Base-by-base conservation (phyloP, 2,329 filamentous ascomycete genomes). In the Cladosporium sp. region DNA sequence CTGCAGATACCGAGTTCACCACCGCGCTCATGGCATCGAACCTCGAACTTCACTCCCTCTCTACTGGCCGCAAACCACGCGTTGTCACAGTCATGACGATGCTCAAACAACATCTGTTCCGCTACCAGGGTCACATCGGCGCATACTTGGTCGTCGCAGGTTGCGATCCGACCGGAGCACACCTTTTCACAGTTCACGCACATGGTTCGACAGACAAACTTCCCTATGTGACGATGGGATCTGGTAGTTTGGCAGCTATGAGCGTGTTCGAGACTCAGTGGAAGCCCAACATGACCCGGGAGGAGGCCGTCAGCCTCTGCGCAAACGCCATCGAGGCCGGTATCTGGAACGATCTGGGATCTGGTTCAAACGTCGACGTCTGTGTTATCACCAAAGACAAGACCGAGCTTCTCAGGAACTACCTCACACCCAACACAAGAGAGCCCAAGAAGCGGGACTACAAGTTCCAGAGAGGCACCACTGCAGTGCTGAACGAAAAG, bases 21-120 rank as follows among this genome's bases (percentile, higher is more conserved):
- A 99, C 94, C 60, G 89, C 93, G 72, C 87, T 99, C 76, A 96
- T 97, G 80, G 97, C 92, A 70, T 99, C 94, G 64, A 94, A 97
- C 80, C 88, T 99, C 73, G 94, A 99, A 80, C 87, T 99, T 61
- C 94, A 99, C 81, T 85, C 93, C 56, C 88, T 99, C 69, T 97
- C 91, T 57, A 97, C 94, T 28, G 93, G 93, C 75, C 93, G 94
- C 74, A 91, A 94, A 77, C 93, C 94, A 60, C 91, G 94, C 73
- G 95, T 99, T 67, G 92, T 97, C 66, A 99, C 94, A 62, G 96
- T 92, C 82, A 99, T 99, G 94, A 99, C 94, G 52, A 88, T 99
- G 81, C 87, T 99, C 64, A 99, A 99, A 83, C 94, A 99, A 79
- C 94, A 99, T 76, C 89, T 99, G 62, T 99, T 99, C 88, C 87